Evolutionary conservation across 805 yeast species (phyloP), one percentile per base, ranked within the genome.

Genomic region (Candida wancherniae): DNA sequence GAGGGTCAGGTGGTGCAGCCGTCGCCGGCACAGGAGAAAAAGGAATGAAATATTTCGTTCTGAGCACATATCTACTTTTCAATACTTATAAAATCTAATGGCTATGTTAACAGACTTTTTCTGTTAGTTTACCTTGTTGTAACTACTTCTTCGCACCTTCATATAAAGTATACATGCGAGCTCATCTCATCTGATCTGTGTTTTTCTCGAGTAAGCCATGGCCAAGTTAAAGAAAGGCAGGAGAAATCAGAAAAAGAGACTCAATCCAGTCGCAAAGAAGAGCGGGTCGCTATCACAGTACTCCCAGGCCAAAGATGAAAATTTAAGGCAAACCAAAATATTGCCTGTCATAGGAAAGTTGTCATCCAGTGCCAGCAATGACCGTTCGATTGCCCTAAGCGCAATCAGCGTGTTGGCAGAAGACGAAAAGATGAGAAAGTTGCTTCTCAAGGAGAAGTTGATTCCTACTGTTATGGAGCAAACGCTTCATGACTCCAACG

Each of bases 381-480:
- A 88, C 37, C 70, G 85, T 36, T 69, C 83, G 0, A 75, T 82
- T 75, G 90, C 95, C 1, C 55, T 87, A 13, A 73, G 80, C 8
- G 79, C 92, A 3, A 75, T 87, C 24, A 68, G 80, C 11, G 75
- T 82, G 1, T 57, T 88, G 36, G 71, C 80, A 36, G 94, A 83
- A 36, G 92, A 85, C 45, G 57, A 72, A 2, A 61, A 67, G 22
- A 63, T 81, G 63, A 71, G 96, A 41, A 61, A 67, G 31, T 30
- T 76, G 34, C 63, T 87, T 13, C 57, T 88, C 39, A 83, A 81
- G 50, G 92, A 86, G 45, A 79, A 74, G 41, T 60, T 88, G 26
- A 67, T 88, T 8, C 75, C 75, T 23, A 67, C 73, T 2, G 51
- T 87, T 1, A 43, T 86, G 57, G 77, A 78, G 14, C 77, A 78